Evolutionary conservation across 345 rosid genomes (phyloP).

Genomic region (Populus nigra): DNA sequence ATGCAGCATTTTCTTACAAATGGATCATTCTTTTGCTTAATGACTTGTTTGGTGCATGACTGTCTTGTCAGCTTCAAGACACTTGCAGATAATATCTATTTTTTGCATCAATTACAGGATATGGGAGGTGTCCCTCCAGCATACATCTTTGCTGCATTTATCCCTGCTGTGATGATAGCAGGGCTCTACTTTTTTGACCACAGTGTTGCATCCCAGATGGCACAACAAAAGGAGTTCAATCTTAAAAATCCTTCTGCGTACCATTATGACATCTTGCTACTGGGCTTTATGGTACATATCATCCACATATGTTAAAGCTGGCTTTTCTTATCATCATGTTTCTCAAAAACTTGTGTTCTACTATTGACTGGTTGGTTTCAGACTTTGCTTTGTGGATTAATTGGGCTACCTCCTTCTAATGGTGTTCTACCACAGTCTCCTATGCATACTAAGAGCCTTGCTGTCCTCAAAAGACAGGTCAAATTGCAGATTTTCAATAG

Average conservation of each 20-base stretch:
- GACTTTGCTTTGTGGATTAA: constrained; percentile 80
- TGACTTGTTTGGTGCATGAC: background rate
- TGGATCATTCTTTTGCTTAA: background rate
- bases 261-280: constrained; percentile 68
- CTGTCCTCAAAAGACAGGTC: constrained; percentile 72
- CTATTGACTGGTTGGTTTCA: constrained; percentile 20
- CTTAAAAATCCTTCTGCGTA: constrained; percentile 79
- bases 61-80: background rate
- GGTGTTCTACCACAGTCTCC: constrained; percentile 97
- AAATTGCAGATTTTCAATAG: background rate
- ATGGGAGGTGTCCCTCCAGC: constrained; percentile 61
- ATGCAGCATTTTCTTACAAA: too few species aligned
- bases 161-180: constrained; percentile 79
- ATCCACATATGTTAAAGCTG: background rate
- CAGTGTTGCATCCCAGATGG: constrained; percentile 76
- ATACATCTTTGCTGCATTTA: constrained; percentile 63
- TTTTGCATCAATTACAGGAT: constrained; percentile 42
- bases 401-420: constrained; percentile 80
- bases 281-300: constrained; percentile 60
- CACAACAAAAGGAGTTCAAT: constrained; percentile 85
- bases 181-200: constrained; percentile 87
- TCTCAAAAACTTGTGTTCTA: background rate
- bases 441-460: constrained; percentile 88
- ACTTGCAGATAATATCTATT: too few species aligned
- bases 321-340: background rate